A percentile compares a stretch with the other conserved stretches of the same genome.
Evolutionary conservation across 495 filamentous ascomycete genomes (phyloP).

Genomic region (Pyrenula aspistea): DNA sequence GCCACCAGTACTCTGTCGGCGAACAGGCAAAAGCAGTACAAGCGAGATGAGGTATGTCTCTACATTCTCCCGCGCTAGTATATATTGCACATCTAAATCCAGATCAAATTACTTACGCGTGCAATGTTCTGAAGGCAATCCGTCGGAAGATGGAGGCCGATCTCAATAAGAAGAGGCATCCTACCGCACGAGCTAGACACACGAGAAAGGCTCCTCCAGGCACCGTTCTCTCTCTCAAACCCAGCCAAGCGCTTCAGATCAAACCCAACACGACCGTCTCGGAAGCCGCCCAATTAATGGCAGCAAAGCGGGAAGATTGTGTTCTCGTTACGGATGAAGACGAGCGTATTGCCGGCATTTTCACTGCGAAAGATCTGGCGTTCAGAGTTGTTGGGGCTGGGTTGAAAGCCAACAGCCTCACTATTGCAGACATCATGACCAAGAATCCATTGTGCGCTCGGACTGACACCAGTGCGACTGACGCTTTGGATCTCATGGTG

Average conservation of each 20-base stretch:
- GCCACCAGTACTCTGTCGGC: conserved; percentile 68
- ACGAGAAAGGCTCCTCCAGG: conserved; percentile 91
- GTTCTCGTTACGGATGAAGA: conserved; percentile 98
- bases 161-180: conserved; percentile 91
- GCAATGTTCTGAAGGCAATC: conserved; percentile 57
- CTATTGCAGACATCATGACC: conserved; percentile 98
- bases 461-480: conserved; percentile 95
- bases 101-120: conserved; percentile 1
- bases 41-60: conserved; percentile 85
- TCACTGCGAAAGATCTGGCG: conserved; percentile 96
- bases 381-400: conserved; percentile 92
- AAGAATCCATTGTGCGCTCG: conserved; percentile 96
- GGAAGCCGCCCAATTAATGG: conserved; percentile 97
- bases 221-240: conserved; percentile 87
- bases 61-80: not conserved
- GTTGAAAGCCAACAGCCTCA: conserved; percentile 79
- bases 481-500: conserved; percentile 96
- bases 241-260: conserved; percentile 92
- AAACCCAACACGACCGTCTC: conserved; percentile 91
- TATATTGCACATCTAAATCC: conserved; percentile 1
- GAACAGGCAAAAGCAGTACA: conserved; percentile 86
- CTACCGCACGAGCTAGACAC: conserved; percentile 60
- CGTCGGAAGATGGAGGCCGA: conserved; percentile 93
- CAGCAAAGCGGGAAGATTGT: conserved; percentile 95
- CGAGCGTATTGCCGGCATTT: conserved; percentile 94